Evolutionary conservation across 2,329 filamentous ascomycete genomes (phyloP), one percentile per base, ranked within the genome.

Genomic region (Westerdykella sp.): DNA sequence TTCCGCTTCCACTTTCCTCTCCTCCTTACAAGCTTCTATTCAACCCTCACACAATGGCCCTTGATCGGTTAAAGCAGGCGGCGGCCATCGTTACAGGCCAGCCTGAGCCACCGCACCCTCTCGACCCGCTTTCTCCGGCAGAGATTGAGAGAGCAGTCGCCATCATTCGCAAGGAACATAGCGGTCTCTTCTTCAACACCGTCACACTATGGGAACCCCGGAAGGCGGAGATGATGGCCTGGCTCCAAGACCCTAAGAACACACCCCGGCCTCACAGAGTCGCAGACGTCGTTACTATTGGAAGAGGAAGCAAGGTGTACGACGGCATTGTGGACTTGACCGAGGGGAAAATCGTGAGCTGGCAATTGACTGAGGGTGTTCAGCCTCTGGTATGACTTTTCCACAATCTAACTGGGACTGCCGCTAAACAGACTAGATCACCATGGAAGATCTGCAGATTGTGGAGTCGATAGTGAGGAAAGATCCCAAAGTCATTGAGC

Each of bases 401-500:
- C 11, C 25, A 42, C 5, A 13, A 18, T 37, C 5, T 13, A 6
- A 28, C 2, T 40, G 60, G 34, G 1, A 30, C 2, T 21, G 5
- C 41, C 55, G 22, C 57, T 22, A 5, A 22, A 9, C 21, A 12
- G 38, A 2, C 9, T 22, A 85, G 80, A 94, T 95, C 61, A 95
- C 87, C 0, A 88, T 94, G 79, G 89, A 95, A 61, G 90, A 95
- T 64, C 75, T 95, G 30, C 79, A 88, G 56, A 76, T 80, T 43
- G 89, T 95, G 1, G 90, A 96, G 68, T 74, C 78, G 44, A 70
- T 90, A 37, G 79, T 81, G 46, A 80, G 89, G 51, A 82, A 81
- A 55, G 87, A 95, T 60, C 80, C 86, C 12, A 85, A 84, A 57
- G 88, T 95, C 47, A 93, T 95, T 53, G 87, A 95, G 68, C 89